A percentile compares a stretch with the other conserved stretches of the same genome.
These are phyloP conservation scores for Bocquillonia castaneifolia DNA, from an alignment of 441 rosid species.

Conservation along the genomic window DNA sequence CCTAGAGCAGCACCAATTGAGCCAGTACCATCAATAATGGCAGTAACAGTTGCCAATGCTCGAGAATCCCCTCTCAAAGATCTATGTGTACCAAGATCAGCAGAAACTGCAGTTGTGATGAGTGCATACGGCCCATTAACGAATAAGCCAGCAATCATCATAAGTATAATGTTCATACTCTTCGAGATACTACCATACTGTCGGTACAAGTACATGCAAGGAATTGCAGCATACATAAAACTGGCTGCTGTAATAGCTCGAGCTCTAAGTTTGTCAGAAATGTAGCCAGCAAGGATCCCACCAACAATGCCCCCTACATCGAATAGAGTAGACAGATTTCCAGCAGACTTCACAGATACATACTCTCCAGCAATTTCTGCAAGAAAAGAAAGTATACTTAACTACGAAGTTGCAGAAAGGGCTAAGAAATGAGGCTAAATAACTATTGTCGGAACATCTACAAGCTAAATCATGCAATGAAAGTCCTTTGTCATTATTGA, in stretches of 20 bases:
- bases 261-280: conserved; percentile 77
- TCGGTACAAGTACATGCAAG: conserved; percentile 64
- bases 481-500: no score
- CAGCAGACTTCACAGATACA: conserved; percentile 84
- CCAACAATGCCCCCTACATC: conserved; percentile 84
- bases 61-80: conserved; percentile 83
- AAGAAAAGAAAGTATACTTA: not conserved
- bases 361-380: conserved; percentile 87
- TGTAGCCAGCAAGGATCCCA: conserved; percentile 78
- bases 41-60: conserved; percentile 90
- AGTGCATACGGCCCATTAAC: conserved; percentile 89
- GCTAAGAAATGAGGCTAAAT: not conserved
- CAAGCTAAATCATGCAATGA: not conserved
- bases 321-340: conserved; percentile 80
- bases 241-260: conserved; percentile 76
- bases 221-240: conserved; percentile 74
- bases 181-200: conserved; percentile 58
- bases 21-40: conserved; percentile 91
- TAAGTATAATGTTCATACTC: conserved; percentile 57
- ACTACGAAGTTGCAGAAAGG: not conserved
- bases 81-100: conserved; percentile 85
- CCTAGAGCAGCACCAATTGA: conserved; percentile 91
- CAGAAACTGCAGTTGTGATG: conserved; percentile 83
- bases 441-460: not conserved
- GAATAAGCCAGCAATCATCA: conserved; percentile 87